phyloP scores from a whole-genome alignment of 768 basidiomycete species.

The Suillus spraguei region DNA sequence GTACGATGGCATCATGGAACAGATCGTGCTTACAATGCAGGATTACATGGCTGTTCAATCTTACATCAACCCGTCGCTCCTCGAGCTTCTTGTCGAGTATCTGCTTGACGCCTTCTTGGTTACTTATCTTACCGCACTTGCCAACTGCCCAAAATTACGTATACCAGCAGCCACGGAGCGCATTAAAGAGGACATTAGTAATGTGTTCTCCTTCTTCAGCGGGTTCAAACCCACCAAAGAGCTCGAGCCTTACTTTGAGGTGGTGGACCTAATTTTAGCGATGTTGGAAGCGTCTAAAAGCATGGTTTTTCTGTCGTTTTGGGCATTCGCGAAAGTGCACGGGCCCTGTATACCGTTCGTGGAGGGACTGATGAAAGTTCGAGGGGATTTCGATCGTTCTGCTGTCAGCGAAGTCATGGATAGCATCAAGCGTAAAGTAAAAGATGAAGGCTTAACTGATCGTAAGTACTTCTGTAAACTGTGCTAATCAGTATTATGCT shows the following conservation, averaged over 20 bases:
- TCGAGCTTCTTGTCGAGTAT: constrained; percentile 92
- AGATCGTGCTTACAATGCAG: constrained; percentile 92
- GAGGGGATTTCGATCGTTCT: constrained; percentile 90
- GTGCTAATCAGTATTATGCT: not conserved
- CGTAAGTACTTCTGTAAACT: constrained; percentile 53
- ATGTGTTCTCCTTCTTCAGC: constrained; percentile 80
- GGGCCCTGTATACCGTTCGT: constrained; percentile 93
- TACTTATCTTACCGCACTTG: constrained; percentile 85
- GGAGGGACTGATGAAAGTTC: constrained; percentile 85
- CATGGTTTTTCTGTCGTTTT: constrained; percentile 91
- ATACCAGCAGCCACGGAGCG: constrained; percentile 86
- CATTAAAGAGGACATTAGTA: constrained; percentile 79
- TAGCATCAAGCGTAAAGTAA: constrained; percentile 88
- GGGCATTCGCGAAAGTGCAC: constrained; percentile 90
- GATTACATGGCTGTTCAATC: constrained; percentile 96
- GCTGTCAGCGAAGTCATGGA: constrained; percentile 92
- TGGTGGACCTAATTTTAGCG: constrained; percentile 80
- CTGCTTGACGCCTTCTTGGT: constrained; percentile 90
- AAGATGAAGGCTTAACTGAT: constrained; percentile 82
- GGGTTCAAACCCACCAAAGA: constrained; percentile 77
- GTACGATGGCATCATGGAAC: constrained; percentile 89
- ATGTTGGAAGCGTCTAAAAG: constrained; percentile 87
- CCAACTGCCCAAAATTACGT: constrained; percentile 79
- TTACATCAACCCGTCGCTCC: constrained; percentile 86
- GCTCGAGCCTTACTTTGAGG: constrained; percentile 81